A percentile compares a stretch with the other conserved stretches of the same genome.
These are phyloP conservation scores for Talaromyces proteolyticus DNA, from an alignment of 495 filamentous ascomycete genomes.

Conservation along the genomic window DNA sequence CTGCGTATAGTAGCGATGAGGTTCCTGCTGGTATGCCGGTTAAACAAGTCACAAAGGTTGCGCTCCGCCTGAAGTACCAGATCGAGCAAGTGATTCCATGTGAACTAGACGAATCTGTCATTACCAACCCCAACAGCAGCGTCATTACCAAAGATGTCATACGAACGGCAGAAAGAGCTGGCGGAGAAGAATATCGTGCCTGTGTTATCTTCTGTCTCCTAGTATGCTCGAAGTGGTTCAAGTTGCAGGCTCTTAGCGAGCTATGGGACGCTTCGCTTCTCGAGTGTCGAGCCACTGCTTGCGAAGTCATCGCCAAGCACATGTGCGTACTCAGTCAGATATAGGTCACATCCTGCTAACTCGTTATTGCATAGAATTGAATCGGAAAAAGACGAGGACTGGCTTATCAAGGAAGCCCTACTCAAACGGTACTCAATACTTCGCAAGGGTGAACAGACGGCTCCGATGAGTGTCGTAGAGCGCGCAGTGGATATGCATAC, in stretches of 20 bases:
- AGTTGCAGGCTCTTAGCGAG: conserved; percentile 69
- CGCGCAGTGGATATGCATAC: conserved; percentile 90
- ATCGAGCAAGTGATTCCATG: conserved; percentile 84
- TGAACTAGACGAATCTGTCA: conserved; percentile 65
- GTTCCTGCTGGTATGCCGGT: conserved; percentile 46
- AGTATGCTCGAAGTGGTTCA: conserved; percentile 89
- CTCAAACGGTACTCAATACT: conserved; percentile 88
- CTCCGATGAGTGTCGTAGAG: conserved; percentile 82
- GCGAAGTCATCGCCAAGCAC: conserved; percentile 90
- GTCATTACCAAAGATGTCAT: conserved; percentile 79
- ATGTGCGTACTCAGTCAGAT: conserved; percentile 42
- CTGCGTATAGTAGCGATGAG: conserved; percentile 28
- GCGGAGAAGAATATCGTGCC: conserved; percentile 63
- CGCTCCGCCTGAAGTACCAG: conserved; percentile 83
- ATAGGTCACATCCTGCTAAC: neutral
- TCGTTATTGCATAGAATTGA: conserved; percentile 58
- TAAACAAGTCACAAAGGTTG: conserved; percentile 75
- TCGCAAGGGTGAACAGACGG: conserved; percentile 60
- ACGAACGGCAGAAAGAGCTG: conserved; percentile 71
- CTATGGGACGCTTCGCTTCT: conserved; percentile 90
- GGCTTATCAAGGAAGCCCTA: conserved; percentile 74
- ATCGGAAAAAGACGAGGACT: conserved; percentile 64
- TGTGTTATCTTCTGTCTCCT: conserved; percentile 86
- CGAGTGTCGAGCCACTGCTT: conserved; percentile 70
- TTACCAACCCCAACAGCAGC: conserved; percentile 74